Evolutionary conservation across 768 basidiomycete species (phyloP).

Genomic region (Epithele typhae): DNA sequence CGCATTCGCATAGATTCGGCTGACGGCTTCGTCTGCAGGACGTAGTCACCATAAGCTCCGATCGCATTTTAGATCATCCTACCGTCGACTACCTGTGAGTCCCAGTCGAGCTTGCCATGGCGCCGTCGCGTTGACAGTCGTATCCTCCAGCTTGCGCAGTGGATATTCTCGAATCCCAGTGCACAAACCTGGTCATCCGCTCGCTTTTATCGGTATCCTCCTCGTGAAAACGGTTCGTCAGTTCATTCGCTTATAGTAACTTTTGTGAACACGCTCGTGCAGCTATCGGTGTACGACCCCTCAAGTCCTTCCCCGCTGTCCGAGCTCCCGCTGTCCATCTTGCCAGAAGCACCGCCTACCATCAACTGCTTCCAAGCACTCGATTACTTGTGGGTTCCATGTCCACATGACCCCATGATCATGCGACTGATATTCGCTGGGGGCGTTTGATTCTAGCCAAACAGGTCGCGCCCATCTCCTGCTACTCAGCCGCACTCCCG

Average conservation of each 20-base stretch:
- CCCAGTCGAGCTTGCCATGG: constrained; percentile 4
- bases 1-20: too few relatives aligned
- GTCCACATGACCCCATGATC: too few relatives aligned
- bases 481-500: constrained; percentile 81
- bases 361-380: constrained; percentile 95
- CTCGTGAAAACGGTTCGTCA: constrained; percentile 69
- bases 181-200: constrained; percentile 63
- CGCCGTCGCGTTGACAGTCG: neutral
- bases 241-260: neutral
- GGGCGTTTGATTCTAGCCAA: constrained; percentile 51
- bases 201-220: constrained; percentile 76
- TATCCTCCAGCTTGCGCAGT: constrained; percentile 49
- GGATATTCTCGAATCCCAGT: constrained; percentile 94
- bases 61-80: constrained; percentile 74
- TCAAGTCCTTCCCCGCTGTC: constrained; percentile 71
- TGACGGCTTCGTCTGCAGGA: constrained; percentile 64
- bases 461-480: constrained; percentile 92
- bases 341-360: constrained; percentile 84
- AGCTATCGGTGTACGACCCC: constrained; percentile 90
- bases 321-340: constrained; percentile 69
- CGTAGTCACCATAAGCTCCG: constrained; percentile 73
- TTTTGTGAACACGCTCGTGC: neutral
- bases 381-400: constrained; percentile 77
- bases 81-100: constrained; percentile 72
- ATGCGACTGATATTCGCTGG: neutral